These are phyloP conservation scores for Ceratobasidium sp. DNA, from an alignment of 1,284 basidiomycete species.

Conservation along the genomic window DNA sequence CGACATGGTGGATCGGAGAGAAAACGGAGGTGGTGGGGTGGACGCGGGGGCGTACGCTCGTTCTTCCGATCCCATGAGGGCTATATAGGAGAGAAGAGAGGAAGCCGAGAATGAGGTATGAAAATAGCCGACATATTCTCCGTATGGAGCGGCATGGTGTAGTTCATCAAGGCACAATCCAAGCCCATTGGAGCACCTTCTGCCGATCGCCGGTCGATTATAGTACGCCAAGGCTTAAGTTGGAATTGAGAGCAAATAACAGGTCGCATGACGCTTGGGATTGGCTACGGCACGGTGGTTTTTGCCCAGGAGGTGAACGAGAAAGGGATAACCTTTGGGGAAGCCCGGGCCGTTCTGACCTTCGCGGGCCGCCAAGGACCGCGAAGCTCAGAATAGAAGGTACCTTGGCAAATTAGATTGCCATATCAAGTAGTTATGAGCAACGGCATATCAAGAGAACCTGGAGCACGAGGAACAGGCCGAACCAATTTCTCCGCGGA, in stretches of 20 bases:
- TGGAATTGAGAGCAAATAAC: conserved; percentile 6
- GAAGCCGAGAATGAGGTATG: conserved; percentile 27
- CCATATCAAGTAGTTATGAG: neutral
- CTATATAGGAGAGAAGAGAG: conserved; percentile 27
- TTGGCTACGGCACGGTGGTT: neutral
- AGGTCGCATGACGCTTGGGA: conserved; percentile 7
- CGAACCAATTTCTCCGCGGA: no score
- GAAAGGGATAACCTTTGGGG: conserved; percentile 17
- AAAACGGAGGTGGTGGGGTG: conserved; percentile 6
- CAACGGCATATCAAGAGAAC: neutral
- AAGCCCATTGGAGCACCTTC: conserved; percentile 10
- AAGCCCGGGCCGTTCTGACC: conserved; percentile 8
- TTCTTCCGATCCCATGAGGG: conserved; percentile 28
- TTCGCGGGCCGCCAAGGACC: conserved; percentile 29
- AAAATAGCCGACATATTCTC: conserved; percentile 22
- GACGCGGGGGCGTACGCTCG: conserved; percentile 28
- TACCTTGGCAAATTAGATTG: neutral
- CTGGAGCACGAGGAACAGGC: no score
- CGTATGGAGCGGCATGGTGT: conserved; percentile 33
- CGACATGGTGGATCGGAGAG: conserved; percentile 24
- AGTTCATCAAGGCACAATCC: conserved; percentile 25
- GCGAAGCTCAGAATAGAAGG: conserved; percentile 14
- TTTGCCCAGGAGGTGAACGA: neutral
- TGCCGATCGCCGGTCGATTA: conserved; percentile 17
- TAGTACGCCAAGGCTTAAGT: conserved; percentile 30